Conservation (phyloP, 2,329 filamentous ascomycete genomes). For the Aspergillus texensis region DNA sequence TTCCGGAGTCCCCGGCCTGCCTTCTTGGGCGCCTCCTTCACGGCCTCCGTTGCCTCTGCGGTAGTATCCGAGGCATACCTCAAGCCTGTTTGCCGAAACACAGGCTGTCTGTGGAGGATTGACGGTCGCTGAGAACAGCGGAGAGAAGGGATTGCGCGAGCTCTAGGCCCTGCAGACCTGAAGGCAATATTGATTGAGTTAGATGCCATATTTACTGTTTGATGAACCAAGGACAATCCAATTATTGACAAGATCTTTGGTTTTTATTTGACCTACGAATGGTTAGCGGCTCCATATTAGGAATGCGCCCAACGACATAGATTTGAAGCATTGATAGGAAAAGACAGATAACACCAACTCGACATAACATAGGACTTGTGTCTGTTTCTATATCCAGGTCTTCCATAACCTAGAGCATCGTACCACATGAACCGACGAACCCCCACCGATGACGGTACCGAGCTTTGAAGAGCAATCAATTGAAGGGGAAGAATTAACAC, state of each 20-base stretch:
- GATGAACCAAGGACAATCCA: not conserved
- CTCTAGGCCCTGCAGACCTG: conserved; percentile 27
- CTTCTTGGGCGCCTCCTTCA: conserved; percentile 34
- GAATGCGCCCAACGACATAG: not conserved
- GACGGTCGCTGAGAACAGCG: conserved; percentile 30
- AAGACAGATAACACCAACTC: not conserved
- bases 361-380: not conserved
- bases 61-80: conserved; percentile 20
- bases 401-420: not conserved
- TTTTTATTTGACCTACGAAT: conserved; percentile 3
- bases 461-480: not conserved
- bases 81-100: conserved; percentile 3
- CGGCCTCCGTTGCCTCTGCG: conserved; percentile 17
- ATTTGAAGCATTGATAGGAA: not conserved
- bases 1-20: conserved; percentile 31
- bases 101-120: conserved; percentile 4
- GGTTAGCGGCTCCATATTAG: not conserved
- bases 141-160: conserved; percentile 26
- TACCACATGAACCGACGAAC: not conserved
- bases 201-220: conserved; percentile 22
- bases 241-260: not conserved
- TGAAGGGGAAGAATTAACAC: not conserved
- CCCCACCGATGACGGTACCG: not conserved
- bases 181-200: conserved; percentile 28
- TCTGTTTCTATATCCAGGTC: not conserved